Base-by-base conservation (phyloP, 2,329 filamentous ascomycete species). In the Beauveria sp. region DNA sequence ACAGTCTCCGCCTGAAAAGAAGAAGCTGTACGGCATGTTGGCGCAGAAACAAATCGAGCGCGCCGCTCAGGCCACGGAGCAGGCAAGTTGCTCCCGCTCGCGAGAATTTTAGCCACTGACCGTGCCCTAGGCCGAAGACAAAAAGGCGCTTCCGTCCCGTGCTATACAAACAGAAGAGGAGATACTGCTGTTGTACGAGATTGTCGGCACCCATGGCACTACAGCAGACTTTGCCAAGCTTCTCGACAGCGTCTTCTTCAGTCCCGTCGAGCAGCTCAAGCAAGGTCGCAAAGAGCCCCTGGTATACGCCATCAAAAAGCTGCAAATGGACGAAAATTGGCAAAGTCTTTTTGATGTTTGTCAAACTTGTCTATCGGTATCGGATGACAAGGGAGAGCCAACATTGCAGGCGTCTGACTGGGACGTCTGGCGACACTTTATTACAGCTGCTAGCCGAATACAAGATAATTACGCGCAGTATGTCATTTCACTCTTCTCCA, bases 11-110 rank as follows among this genome's bases (percentile, higher is more conserved):
- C 73, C 76, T 0, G 75, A 77, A 20, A 84, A 83, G 69, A 77
- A 74, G 62, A 80, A 78, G 63, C 71, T 85, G 0, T 85, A 83
- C 60, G 75, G 77, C 14, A 79, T 77, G 66, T 71, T 85, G 18
- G 77, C 80, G 0, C 68, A 79, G 20, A 81, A 80, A 68, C 80
- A 82, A 66, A 77, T 82, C 1, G 78, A 83, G 62, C 75, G 78
- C 54, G 80, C 80, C 3, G 79, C 79, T 1, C 77, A 79, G 46
- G 63, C 74, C 1, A 68, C 79, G 0, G 78, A 80, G 65, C 73
- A 77, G 68, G 78, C 78, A 72, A 38, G 65, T n/a, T 6, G 10
- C 34, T 10, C 22, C 5, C 34, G 18, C 22, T 9, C 7, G 22
- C 10, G 14, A 38, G 16, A 8, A 28, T 24, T 14, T 7, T 38